Evolutionary conservation across 2,329 filamentous ascomycete genomes (phyloP).

Genomic region (Neurospora crassa): DNA sequence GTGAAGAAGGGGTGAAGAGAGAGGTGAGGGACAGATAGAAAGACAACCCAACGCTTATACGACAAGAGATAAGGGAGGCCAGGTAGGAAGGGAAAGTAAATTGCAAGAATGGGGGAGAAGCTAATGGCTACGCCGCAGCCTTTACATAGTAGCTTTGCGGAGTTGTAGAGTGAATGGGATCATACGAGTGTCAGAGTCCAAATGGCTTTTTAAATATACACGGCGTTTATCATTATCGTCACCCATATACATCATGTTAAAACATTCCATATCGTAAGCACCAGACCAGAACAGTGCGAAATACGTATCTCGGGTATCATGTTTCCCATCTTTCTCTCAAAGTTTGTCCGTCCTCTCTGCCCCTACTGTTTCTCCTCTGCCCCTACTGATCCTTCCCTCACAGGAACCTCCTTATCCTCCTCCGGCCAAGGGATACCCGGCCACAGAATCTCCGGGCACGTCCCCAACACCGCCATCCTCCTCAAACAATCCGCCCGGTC

Average conservation of each 20-base stretch:
- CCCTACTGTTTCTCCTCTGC: not conserved
- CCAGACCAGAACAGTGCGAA: not conserved
- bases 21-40: too few species aligned
- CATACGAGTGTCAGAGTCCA: not conserved
- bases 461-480: constrained; percentile 28
- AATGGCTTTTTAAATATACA: not conserved
- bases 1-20: too few species aligned
- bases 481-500: constrained; percentile 8
- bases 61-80: too few species aligned
- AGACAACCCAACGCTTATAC: too few species aligned
- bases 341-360: not conserved
- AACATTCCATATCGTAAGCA: not conserved
- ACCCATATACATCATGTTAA: not conserved
- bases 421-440: not conserved
- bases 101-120: too few species aligned
- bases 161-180: too few species aligned
- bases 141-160: too few species aligned
- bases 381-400: not conserved
- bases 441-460: constrained; percentile 26
- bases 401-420: not conserved
- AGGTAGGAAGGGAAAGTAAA: too few species aligned
- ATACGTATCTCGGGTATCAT: not conserved
- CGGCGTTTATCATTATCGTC: not conserved
- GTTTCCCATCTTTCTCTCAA: not conserved
- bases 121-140: too few species aligned